Percentiles rank a stretch among this genome's conserved stretches.
These are phyloP conservation scores for Capillidium rhysosporum DNA, from an alignment of 371 early-diverging fungal species.

Conservation along the genomic window DNA sequence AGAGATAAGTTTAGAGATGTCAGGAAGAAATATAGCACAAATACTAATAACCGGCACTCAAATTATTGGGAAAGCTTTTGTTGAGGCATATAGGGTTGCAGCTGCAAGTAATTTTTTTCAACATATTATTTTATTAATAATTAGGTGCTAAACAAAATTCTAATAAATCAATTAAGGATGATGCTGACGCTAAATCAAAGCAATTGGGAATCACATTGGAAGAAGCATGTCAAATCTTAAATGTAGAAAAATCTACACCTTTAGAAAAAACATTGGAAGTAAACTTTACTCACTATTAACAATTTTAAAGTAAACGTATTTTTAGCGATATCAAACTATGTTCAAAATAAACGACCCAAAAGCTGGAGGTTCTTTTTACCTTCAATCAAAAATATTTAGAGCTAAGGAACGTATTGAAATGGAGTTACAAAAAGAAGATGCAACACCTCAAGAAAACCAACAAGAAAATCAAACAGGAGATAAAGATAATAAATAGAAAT, in stretches of 20 bases:
- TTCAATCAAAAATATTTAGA: constrained; percentile 83
- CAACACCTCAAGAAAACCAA: not conserved
- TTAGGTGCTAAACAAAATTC: constrained; percentile 20
- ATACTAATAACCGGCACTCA: constrained; percentile 64
- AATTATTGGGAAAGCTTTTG: constrained; percentile 79
- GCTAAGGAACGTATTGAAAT: constrained; percentile 25
- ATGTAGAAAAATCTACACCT: constrained; percentile 52
- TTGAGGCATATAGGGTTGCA: constrained; percentile 85
- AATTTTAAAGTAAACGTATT: not conserved
- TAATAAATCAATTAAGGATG: constrained; percentile 22
- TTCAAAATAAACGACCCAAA: constrained; percentile 72
- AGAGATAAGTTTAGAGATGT: constrained; percentile 5
- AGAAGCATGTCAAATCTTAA: constrained; percentile 82
- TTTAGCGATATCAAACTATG: constrained; percentile 71
- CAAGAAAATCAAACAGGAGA: not conserved
- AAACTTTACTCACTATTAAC: constrained; percentile 5
- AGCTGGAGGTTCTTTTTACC: constrained; percentile 77
- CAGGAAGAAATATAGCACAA: constrained; percentile 59
- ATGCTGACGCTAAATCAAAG: constrained; percentile 51
- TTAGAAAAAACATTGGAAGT: constrained; percentile 54
- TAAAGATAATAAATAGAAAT: no score
- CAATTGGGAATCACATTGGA: constrained; percentile 75
- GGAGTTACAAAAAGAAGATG: constrained; percentile 3
- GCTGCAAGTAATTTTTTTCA: constrained; percentile 49
- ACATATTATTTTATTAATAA: not conserved